These are phyloP conservation scores for Leccinum olivaceoglutinosum DNA, from an alignment of 1,284 basidiomycete genomes.

Conservation along the genomic window DNA sequence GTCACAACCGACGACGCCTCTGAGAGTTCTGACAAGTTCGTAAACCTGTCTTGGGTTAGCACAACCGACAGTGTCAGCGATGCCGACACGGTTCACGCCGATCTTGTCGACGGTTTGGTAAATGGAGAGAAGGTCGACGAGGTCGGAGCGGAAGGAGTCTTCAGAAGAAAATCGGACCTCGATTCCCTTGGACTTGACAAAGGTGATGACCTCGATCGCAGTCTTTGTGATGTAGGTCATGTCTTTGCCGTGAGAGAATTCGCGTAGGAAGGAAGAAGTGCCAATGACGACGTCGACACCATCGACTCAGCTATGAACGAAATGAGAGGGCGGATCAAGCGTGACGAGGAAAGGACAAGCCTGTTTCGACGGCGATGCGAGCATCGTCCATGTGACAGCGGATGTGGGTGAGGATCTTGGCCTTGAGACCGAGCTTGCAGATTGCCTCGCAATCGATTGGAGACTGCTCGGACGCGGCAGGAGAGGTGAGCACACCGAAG, in stretches of 20 bases:
- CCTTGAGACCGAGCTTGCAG: constrained; percentile 97
- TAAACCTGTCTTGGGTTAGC: constrained; percentile 99
- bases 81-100: constrained; percentile 98
- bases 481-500: constrained; percentile 98
- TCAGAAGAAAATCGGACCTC: constrained; percentile 99
- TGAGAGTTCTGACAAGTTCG: constrained; percentile 92
- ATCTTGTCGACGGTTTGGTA: constrained; percentile 99
- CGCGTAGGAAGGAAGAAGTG: constrained; percentile 96
- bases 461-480: constrained; percentile 96
- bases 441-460: constrained; percentile 95
- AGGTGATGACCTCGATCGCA: constrained; percentile 98
- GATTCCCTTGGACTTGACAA: constrained; percentile 99
- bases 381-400: constrained; percentile 99
- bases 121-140: constrained; percentile 97
- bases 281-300: constrained; percentile 99
- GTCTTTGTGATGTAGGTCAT: constrained; percentile 99
- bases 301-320: constrained; percentile 69
- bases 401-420: constrained; percentile 98
- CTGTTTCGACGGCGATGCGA: constrained; percentile 96
- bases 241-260: constrained; percentile 99
- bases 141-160: constrained; percentile 99
- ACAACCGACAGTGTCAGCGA: constrained; percentile 98
- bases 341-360: constrained; percentile 36
- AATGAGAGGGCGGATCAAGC: neutral
- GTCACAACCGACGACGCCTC: constrained; percentile 94